Evolutionary conservation across 257 asterid genomes (phyloP), one percentile per base, ranked within the genome.

Genomic region (Haberlea rhodopensis): DNA sequence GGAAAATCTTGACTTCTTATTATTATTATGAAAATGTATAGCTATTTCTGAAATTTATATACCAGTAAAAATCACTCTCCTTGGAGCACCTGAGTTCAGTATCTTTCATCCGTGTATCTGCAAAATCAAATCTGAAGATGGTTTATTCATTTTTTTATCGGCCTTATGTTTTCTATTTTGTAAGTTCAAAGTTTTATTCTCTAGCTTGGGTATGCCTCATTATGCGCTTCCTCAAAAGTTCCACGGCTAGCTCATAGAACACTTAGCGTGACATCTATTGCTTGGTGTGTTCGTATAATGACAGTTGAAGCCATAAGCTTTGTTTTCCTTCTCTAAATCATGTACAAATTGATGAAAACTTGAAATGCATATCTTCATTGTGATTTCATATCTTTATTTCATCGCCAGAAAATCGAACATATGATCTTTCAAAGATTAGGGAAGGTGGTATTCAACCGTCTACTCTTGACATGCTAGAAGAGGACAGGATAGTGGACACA

Each of bases 401-500:
- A 54, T 64, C 49, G 8, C 45, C 63, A 67, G 92, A 82, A 65
- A 71, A 71, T 75, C 85, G 68, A 48, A 31, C 79, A 49, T 60
- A 43, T 63, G 68, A 67, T 65, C 32, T 48, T 62, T 66, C 74
- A 8, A 54, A 76, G 53, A 78, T 67, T 64, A 60, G 75, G 66
- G 67, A 60, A 73, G 70, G 26, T 37, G 67, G 75, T 49, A 65
- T 65, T 48, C 78, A 59, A 28, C 65, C 80, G 24, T 56, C 73
- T 66, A 63, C 64, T 52, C 68, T 52, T 22, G 65, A 29, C 66
- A 71, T 69, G 25, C 62, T 64, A 62, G 85, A 82, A 54, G 91
- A 87, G 80, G 84, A 85, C 31, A 52, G 67, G 54, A 57, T 82
- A 68, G 72, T 72, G 76, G 99, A 92, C 80, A 92, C 99, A 45